phyloP scores from a whole-genome alignment of 768 basidiomycete species.

The Suillus placidus region DNA sequence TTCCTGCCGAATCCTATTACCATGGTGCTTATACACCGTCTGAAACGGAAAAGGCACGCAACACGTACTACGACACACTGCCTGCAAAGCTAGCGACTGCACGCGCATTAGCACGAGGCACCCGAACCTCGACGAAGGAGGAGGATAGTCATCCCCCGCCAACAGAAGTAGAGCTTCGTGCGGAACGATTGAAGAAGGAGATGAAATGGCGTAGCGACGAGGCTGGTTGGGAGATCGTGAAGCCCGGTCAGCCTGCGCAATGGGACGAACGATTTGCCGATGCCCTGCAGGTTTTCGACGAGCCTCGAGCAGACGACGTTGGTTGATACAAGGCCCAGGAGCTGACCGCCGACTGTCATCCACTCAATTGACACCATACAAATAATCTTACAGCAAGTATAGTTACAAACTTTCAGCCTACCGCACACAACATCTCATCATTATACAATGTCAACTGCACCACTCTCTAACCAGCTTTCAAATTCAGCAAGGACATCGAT shows the following conservation, averaged over 20 bases:
- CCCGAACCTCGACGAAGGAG: constrained; percentile 83
- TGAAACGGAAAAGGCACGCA: constrained; percentile 68
- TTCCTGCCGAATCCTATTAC: constrained; percentile 66
- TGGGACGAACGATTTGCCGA: constrained; percentile 80
- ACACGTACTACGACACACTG: constrained; percentile 76
- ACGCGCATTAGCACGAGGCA: constrained; percentile 72
- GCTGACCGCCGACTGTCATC: background rate
- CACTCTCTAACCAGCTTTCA: constrained; percentile 70
- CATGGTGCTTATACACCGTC: constrained; percentile 62
- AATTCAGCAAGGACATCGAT: constrained; percentile 65
- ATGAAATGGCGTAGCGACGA: constrained; percentile 80
- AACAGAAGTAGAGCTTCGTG: constrained; percentile 86
- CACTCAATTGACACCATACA: background rate
- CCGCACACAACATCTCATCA: background rate
- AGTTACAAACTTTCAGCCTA: background rate
- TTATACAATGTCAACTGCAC: constrained; percentile 51
- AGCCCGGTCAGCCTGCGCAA: constrained; percentile 58
- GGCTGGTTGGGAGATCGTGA: constrained; percentile 77
- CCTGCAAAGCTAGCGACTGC: constrained; percentile 68
- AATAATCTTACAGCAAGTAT: constrained; percentile 8
- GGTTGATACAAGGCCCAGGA: background rate
- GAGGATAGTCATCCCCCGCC: constrained; percentile 78
- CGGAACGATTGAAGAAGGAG: constrained; percentile 90
- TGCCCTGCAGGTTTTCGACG: constrained; percentile 61
- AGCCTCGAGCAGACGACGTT: constrained; percentile 32